Evolutionary conservation across 805 yeast genomes (phyloP).

Genomic region (Nakazawaea laoshanensis): DNA sequence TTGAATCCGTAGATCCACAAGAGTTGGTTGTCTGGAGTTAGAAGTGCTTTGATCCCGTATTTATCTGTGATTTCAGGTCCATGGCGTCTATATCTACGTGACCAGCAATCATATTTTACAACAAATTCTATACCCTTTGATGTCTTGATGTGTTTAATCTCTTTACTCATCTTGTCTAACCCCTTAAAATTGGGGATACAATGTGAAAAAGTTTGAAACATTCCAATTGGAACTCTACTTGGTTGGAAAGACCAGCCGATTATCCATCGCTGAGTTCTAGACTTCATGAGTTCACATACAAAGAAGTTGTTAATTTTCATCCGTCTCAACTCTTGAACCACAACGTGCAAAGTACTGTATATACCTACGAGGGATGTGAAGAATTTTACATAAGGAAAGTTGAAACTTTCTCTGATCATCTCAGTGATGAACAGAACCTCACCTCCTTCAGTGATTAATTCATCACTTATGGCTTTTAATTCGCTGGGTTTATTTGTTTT

Average conservation of each 20-base stretch:
- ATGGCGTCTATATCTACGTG: slow-evolving; percentile 17
- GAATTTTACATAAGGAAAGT: slow-evolving; percentile 21
- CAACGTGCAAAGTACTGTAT: slow-evolving; percentile 11
- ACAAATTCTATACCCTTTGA: background rate
- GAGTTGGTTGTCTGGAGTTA: background rate
- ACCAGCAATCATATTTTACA: slow-evolving; percentile 17
- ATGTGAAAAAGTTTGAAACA: no score
- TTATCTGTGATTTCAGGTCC: background rate
- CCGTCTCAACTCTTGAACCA: slow-evolving; percentile 10
- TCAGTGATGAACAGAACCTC: slow-evolving; percentile 29
- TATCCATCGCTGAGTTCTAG: slow-evolving; percentile 26
- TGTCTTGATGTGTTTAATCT: no score
- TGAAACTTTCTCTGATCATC: slow-evolving; percentile 26
- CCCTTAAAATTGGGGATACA: no score
- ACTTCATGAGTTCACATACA: slow-evolving; percentile 11
- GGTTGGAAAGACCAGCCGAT: slow-evolving; percentile 25
- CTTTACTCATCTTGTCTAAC: no score
- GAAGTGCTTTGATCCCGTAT: background rate
- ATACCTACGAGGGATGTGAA: slow-evolving; percentile 26
- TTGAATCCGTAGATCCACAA: slow-evolving; percentile 19
- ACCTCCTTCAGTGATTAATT: slow-evolving; percentile 37
- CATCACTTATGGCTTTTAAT: slow-evolving; percentile 25
- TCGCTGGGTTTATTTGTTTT: slow-evolving; percentile 16
- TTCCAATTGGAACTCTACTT: slow-evolving; percentile 1
- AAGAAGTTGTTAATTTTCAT: slow-evolving; percentile 18